These are phyloP conservation scores for Hygrophila difformis DNA, from an alignment of 257 asterid species.

Conservation along the genomic window DNA sequence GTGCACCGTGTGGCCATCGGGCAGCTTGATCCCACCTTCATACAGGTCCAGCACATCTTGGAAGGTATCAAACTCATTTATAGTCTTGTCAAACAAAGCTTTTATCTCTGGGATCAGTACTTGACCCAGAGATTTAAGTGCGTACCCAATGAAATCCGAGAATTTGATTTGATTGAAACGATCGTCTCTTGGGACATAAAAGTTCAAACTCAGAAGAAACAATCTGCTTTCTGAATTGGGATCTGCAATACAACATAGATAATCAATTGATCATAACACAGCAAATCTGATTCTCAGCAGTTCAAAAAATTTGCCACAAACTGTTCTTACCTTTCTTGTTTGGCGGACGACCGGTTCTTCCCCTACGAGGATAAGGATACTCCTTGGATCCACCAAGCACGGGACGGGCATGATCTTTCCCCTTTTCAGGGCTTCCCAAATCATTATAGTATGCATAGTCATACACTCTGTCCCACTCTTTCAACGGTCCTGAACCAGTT, in stretches of 20 bases:
- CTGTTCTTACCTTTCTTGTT: slow-evolving; percentile 47
- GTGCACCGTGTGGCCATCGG: slow-evolving; percentile 24
- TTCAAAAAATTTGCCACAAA: too few relatives aligned
- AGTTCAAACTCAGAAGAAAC: slow-evolving; percentile 43
- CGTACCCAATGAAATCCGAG: slow-evolving; percentile 72
- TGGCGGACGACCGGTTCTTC: slow-evolving; percentile 70
- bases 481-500: slow-evolving; percentile 39
- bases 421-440: slow-evolving; percentile 65
- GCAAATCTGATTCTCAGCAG: too few relatives aligned
- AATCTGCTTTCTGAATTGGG: slow-evolving; percentile 54
- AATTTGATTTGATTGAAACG: slow-evolving; percentile 64
- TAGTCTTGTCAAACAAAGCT: slow-evolving; percentile 57
- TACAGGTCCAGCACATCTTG: slow-evolving; percentile 56
- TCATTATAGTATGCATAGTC: slow-evolving; percentile 85
- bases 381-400: slow-evolving; percentile 63
- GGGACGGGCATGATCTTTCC: slow-evolving; percentile 48
- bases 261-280: too few relatives aligned
- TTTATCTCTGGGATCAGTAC: slow-evolving; percentile 57
- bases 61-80: slow-evolving; percentile 72
- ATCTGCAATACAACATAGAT: slow-evolving; percentile 60
- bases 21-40: slow-evolving; percentile 48
- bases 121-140: slow-evolving; percentile 70
- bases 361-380: slow-evolving; percentile 83
- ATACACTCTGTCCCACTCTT: slow-evolving; percentile 88
- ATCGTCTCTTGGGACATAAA: slow-evolving; percentile 78